Evolutionary conservation across 805 yeast genomes (phyloP), one percentile per base, ranked within the genome.

Genomic region (Yamadazyma sp.): DNA sequence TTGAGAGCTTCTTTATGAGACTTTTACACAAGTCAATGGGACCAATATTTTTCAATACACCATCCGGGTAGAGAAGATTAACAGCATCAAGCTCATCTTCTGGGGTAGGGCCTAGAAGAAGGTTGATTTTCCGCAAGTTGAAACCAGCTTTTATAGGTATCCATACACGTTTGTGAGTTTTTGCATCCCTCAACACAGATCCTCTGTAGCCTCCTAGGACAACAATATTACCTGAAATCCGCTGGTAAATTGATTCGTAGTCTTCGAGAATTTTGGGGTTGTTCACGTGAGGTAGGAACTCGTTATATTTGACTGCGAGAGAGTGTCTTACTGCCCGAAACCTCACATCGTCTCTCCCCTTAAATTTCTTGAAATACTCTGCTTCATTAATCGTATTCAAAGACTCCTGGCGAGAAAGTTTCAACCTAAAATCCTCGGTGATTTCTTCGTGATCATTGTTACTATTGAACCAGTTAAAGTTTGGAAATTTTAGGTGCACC

Each of bases 171-270:
- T 80, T 76, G 10, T 69, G 60, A 0, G 95, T 82, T 9, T 64
- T 63, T 1, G 76, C 53, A 51, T 86, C 93, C 29, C 91, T 58
- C 36, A 90, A 61, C 4, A 83, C 75, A 30, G 88, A 78, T 2
- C 97, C 97, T 50, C 97, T 69, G 59, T 84, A 90, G 0, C 97
- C 97, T 4, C 96, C 96, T 58, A 90, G 42, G 1, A 90, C 67
- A 2, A 90, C 76, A 2, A 90, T 71, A 52, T 89, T 89, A 4
- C 96, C 96, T 15, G 79, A 81, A 1, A 88, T 48, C 17, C 74
- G 75, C 41, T 75, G 72, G 69, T 70, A 83, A 2, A 81, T 67
- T 1, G 73, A 54, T 20, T 74, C 73, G 41, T 52, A 37, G 22
- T 59, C 61, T 32, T 34, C 40, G 7, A 26, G 7, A 5, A 20